These are phyloP conservation scores for Aphanomyces astaci DNA, from an alignment of 352 stramenopile genomes.

Conservation along the genomic window DNA sequence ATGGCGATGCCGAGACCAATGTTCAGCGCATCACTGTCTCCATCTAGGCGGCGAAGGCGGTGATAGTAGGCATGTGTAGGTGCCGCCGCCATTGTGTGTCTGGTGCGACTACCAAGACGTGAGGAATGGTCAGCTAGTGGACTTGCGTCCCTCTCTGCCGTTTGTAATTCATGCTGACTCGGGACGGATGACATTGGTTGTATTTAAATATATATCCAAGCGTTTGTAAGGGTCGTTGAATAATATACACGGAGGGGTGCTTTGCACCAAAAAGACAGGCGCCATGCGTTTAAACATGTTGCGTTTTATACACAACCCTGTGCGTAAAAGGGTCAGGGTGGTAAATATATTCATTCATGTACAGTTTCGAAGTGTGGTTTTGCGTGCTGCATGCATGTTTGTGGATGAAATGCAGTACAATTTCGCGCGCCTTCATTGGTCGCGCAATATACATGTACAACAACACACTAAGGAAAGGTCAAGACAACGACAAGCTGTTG, in stretches of 20 bases:
- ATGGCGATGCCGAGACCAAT: slow-evolving; percentile 10
- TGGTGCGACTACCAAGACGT: not conserved
- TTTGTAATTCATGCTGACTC: not conserved
- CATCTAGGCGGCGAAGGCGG: not conserved
- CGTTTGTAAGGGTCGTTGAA: slow-evolving; percentile 25
- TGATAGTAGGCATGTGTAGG: not conserved
- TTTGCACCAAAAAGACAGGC: not conserved
- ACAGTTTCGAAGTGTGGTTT: no score
- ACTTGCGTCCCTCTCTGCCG: not conserved
- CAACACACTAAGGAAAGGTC: no score
- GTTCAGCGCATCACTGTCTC: not conserved
- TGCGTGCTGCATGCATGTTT: no score
- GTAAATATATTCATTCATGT: no score
- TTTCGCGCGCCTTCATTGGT: no score
- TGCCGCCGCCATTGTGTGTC: not conserved
- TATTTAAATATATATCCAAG: not conserved
- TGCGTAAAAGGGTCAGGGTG: no score
- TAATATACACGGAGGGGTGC: slow-evolving; percentile 35
- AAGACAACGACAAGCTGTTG: no score
- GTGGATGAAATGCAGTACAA: no score
- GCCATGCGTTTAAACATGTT: not conserved
- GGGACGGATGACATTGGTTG: not conserved
- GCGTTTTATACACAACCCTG: not conserved
- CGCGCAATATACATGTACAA: no score
- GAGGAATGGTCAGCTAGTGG: not conserved